phyloP scores from a whole-genome alignment of 768 basidiomycete genomes.

The Rubroboletus satanas region DNA sequence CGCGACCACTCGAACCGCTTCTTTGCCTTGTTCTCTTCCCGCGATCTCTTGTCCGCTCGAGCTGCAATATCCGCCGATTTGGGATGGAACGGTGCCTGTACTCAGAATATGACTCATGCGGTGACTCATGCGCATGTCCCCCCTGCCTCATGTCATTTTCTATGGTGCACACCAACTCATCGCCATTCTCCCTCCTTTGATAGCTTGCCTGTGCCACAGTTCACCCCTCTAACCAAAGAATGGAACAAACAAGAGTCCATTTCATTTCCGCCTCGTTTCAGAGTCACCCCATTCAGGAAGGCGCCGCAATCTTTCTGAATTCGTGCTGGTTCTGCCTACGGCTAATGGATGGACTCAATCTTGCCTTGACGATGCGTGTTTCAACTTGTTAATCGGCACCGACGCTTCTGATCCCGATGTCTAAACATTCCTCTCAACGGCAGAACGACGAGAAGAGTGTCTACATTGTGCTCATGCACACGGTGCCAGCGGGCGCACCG shows the following conservation, averaged over 20 bases:
- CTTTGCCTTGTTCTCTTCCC: background rate
- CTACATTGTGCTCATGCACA: background rate
- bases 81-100: conserved; percentile 7
- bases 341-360: conserved; percentile 5
- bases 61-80: conserved; percentile 14
- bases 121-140: background rate
- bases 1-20: background rate
- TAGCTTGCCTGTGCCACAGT: conserved; percentile 7
- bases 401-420: conserved; percentile 16
- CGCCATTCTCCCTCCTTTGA: conserved; percentile 16
- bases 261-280: conserved; percentile 33
- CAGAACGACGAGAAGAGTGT: background rate
- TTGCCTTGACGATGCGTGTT: background rate
- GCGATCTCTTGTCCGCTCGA: conserved; percentile 7
- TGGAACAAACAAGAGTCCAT: conserved; percentile 11
- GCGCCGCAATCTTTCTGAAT: conserved; percentile 15
- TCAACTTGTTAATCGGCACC: conserved; percentile 17
- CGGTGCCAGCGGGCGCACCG: conserved; percentile 5
- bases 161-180: conserved; percentile 15
- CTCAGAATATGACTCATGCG: conserved; percentile 11
- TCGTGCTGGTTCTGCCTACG: conserved; percentile 26
- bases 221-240: conserved; percentile 15
- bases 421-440: background rate
- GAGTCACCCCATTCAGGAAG: conserved; percentile 19
- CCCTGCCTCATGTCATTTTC: conserved; percentile 20